Base-by-base conservation (phyloP, 2,329 filamentous ascomycete species). In the Ophiocordyceps polyrhachis-furcata region DNA sequence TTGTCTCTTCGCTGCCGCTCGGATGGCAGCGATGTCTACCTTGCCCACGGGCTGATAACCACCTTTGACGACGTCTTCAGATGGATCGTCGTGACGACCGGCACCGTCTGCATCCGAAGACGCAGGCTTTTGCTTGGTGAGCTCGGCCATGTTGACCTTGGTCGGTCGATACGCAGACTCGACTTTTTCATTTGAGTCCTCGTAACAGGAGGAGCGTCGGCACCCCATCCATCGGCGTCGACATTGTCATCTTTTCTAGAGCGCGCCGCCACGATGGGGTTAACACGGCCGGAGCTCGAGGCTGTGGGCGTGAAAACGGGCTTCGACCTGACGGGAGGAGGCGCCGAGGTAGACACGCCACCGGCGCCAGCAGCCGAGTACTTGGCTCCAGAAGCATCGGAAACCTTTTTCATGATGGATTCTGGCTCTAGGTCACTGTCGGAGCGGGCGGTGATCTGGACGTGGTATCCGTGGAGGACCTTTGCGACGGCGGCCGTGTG, bases 21-120 rank as follows among this genome's bases (percentile, higher is more conserved):
- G 78, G 52, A 98, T 82, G 35, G 86, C 88, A 21, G 82, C 83
- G 63, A 98, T 96, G 56, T 98, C 88, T n/a, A 98, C 83, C 66
- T 95, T 96, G 46, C 91, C 91, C 53, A 98, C 69, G 19, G 91
- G 91, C 60, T 95, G 86, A 62, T 98, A 98, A 15, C 74, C 81
- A 41, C 91, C 91, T 56, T 67, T 83, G 44, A 96, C 78, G 19
- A 95, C 74, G 56, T 87, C 81, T 21, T 62, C 52, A 31, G 52
- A 46, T 5, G 63, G 60, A 42, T 74, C 68, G 42, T 73, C 63
- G 35, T 59, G 56, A 44, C 61, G 58, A 38, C 65, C 54, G 28
- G 69, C 60, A 44, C 67, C 61, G 45, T 71, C 67, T 56, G 74
- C 76, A 51, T 74, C 65, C n/a, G 81, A 76, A 12, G 80, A 69